phyloP scores from a whole-genome alignment of 768 basidiomycete species.

The Xerocomellus chrysenteron region DNA sequence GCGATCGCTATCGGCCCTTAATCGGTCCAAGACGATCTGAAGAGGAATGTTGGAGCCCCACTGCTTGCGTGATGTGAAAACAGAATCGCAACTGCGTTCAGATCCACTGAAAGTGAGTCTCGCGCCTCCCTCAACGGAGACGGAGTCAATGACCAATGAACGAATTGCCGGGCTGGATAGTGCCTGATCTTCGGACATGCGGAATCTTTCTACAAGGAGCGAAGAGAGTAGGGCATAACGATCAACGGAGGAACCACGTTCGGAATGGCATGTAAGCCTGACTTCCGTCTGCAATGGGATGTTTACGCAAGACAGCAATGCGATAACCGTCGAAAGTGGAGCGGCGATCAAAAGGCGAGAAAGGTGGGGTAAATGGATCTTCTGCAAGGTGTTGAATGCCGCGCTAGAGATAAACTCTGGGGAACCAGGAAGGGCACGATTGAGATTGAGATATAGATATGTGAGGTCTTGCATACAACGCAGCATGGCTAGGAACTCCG shows the following conservation, averaged over 20 bases:
- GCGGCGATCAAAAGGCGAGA: conserved; percentile 4
- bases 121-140: too few relatives aligned
- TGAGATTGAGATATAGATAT: conserved; percentile 32
- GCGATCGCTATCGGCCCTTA: too few relatives aligned
- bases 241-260: not conserved
- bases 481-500: conserved; percentile 34
- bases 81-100: not conserved
- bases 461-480: conserved; percentile 34
- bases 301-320: conserved; percentile 4
- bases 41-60: conserved; percentile 2
- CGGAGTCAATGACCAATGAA: not conserved
- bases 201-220: not conserved
- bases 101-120: not conserved
- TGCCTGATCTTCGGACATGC: not conserved
- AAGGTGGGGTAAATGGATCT: conserved; percentile 3
- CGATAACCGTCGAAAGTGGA: conserved; percentile 5
- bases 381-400: not conserved
- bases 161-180: not conserved
- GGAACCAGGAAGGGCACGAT: conserved; percentile 26
- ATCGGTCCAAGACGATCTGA: too few relatives aligned
- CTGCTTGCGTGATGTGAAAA: too few relatives aligned
- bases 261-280: not conserved
- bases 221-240: not conserved
- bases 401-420: not conserved
- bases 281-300: not conserved